Conservation (phyloP, 2,329 filamentous ascomycete genomes). For the Rhynchosporium secalis region DNA sequence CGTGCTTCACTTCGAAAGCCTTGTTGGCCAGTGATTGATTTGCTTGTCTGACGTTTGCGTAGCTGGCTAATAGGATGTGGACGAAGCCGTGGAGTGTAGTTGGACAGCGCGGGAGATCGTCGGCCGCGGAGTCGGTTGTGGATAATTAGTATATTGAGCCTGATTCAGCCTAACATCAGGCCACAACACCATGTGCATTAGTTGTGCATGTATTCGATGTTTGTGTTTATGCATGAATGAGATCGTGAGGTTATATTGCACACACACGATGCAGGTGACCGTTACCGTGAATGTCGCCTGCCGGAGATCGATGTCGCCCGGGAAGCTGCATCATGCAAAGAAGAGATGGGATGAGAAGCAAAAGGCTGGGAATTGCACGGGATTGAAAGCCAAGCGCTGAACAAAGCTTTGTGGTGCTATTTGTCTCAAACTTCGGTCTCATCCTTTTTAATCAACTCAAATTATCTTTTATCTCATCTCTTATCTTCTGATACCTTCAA, state of each 20-base stretch:
- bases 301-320: neutral
- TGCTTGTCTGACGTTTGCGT: neutral
- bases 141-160: too few species aligned
- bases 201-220: neutral
- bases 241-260: conserved; percentile 8
- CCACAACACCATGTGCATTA: neutral
- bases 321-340: conserved; percentile 2
- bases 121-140: too few species aligned
- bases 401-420: neutral
- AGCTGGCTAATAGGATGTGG: neutral
- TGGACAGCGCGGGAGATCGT: neutral
- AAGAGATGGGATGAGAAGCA: neutral
- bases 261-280: neutral
- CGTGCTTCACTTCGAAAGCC: neutral
- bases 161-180: neutral
- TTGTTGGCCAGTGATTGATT: conserved; percentile 1
- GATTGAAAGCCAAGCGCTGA: conserved; percentile 10
- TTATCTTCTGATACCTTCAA: neutral
- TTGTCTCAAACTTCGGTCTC: neutral
- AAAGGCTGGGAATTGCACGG: conserved; percentile 2
- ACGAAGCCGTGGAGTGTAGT: neutral
- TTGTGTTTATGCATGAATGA: conserved; percentile 1
- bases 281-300: neutral
- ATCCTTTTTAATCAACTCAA: neutral
- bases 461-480: neutral